A percentile compares a stretch with the other conserved stretches of the same genome.
phyloP scores from a whole-genome alignment of 495 filamentous ascomycete species.

The Daldinia vernicosa region DNA sequence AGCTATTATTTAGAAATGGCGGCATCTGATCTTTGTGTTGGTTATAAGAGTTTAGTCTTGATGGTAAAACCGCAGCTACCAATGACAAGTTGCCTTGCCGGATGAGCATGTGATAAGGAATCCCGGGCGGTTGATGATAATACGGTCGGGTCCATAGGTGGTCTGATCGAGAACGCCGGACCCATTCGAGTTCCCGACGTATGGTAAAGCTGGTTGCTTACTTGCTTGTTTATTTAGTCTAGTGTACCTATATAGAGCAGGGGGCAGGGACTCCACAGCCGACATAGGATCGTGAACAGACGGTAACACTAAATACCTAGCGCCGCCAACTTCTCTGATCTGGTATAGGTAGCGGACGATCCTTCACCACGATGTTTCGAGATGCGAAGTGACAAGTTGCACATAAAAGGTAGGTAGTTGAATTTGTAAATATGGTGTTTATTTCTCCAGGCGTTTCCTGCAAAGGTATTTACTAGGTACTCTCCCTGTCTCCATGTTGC shows the following conservation, averaged over 20 bases:
- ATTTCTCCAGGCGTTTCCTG: not conserved
- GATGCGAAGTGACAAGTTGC: not conserved
- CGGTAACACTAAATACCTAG: not conserved
- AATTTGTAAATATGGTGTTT: not conserved
- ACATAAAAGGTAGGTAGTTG: not conserved
- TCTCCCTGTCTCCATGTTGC: not conserved
- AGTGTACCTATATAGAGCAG: not conserved
- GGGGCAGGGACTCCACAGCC: not conserved
- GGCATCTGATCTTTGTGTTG: too few relatives aligned
- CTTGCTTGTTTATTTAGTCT: constrained; percentile 2
- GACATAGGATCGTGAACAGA: not conserved
- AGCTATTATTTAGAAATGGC: too few relatives aligned
- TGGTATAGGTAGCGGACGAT: too few relatives aligned
- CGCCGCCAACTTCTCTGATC: too few relatives aligned
- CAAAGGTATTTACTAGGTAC: not conserved
- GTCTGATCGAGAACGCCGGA: not conserved
- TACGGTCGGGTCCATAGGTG: not conserved
- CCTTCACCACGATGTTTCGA: too few relatives aligned
- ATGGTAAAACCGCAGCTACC: too few relatives aligned
- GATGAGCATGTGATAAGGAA: not conserved
- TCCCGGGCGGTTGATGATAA: not conserved
- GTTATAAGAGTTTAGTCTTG: too few relatives aligned
- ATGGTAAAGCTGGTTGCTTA: constrained; percentile 1
- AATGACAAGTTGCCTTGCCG: not conserved
- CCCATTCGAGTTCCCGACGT: not conserved